A percentile compares a stretch with the other conserved stretches of the same genome.
Evolutionary conservation across 805 yeast genomes (phyloP).

Genomic region (Torulaspora maleeae): DNA sequence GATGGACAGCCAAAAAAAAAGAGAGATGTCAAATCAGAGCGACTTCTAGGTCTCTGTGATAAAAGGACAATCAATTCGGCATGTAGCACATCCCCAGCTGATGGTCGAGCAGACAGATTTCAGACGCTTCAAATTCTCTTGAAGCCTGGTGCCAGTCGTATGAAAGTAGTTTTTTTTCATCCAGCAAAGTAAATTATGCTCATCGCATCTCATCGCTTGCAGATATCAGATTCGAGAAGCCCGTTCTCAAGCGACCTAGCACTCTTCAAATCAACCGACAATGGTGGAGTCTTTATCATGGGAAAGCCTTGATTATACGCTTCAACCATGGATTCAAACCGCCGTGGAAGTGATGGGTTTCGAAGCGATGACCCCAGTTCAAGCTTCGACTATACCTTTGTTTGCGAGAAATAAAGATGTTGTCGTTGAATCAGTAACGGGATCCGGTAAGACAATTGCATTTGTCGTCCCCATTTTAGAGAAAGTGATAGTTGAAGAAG

Average conservation of each 20-base stretch:
- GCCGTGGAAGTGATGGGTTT: conserved; percentile 75
- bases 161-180: conserved; percentile 1
- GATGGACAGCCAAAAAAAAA: neutral
- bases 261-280: neutral
- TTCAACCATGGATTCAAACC: conserved; percentile 64
- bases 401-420: conserved; percentile 84
- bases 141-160: neutral
- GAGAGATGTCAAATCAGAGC: neutral
- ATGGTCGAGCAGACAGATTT: too few species aligned
- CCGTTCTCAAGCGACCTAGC: neutral
- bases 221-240: neutral
- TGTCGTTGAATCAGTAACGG: conserved; percentile 95
- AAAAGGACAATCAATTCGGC: neutral
- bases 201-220: conserved; percentile 1
- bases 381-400: conserved; percentile 88
- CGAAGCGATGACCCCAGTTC: conserved; percentile 90
- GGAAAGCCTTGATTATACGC: conserved; percentile 48
- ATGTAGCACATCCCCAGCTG: too few species aligned
- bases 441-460: conserved; percentile 96
- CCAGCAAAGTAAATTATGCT: neutral
- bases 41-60: neutral
- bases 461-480: conserved; percentile 80
- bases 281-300: conserved; percentile 51
- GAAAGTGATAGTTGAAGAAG: conserved; percentile 44
- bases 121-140: too few species aligned